Percentiles rank a stretch among this genome's conserved stretches.
phyloP scores from a whole-genome alignment of 2,329 filamentous ascomycete genomes.

The Pseudogymnoascus pannorum region DNA sequence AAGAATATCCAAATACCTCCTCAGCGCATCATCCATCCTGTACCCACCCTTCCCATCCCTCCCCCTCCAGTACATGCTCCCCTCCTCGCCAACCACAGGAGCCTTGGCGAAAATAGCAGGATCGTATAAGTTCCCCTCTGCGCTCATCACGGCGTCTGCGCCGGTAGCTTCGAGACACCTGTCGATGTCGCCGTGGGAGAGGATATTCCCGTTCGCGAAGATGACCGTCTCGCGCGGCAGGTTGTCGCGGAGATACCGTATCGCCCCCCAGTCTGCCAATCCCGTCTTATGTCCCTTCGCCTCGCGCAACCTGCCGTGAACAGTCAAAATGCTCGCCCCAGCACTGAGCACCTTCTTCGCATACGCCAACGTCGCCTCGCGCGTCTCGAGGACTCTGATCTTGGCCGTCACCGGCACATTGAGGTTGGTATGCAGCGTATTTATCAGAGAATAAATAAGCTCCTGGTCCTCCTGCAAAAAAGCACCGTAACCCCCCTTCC shows the following conservation, averaged over 20 bases:
- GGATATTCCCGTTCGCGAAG: constrained; percentile 92
- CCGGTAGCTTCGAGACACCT: constrained; percentile 75
- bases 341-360: constrained; percentile 79
- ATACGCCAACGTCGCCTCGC: constrained; percentile 80
- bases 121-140: constrained; percentile 90
- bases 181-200: constrained; percentile 71
- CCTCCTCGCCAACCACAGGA: constrained; percentile 57
- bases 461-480: constrained; percentile 92
- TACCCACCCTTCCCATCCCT: constrained; percentile 74
- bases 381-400: constrained; percentile 81
- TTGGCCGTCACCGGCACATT: constrained; percentile 87
- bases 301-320: constrained; percentile 81
- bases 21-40: constrained; percentile 77
- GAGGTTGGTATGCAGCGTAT: constrained; percentile 70
- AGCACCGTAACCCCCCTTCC: constrained; percentile 83
- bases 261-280: constrained; percentile 81
- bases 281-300: constrained; percentile 96
- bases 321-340: constrained; percentile 86
- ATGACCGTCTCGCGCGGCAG: constrained; percentile 83
- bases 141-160: constrained; percentile 90
- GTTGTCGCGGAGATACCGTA: constrained; percentile 74
- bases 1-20: constrained; percentile 86
- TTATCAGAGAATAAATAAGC: constrained; percentile 74
- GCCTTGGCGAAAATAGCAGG: constrained; percentile 73
- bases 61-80: constrained; percentile 80